Conservation (phyloP, 805 yeast genomes). For the Lipomyces anomalus region DNA sequence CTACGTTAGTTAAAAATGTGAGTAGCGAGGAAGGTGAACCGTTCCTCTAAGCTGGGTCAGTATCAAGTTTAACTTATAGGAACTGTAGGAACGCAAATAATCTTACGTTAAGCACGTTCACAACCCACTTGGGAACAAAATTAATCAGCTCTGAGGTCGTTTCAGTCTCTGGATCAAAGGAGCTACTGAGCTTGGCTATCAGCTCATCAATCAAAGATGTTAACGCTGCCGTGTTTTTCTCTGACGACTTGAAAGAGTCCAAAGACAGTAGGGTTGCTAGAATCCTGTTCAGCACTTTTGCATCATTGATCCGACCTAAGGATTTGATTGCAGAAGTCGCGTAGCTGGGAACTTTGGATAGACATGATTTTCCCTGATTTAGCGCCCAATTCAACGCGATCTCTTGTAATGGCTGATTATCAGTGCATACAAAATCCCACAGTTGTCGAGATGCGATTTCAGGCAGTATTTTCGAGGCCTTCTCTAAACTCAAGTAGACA, state of each 20-base stretch:
- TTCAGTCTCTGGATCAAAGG: background rate
- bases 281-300: background rate
- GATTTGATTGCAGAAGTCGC: conserved; percentile 1
- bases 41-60: conserved; percentile 4
- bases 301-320: conserved; percentile 1
- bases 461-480: conserved; percentile 5
- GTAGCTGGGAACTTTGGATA: background rate
- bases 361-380: conserved; percentile 1
- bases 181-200: conserved; percentile 7
- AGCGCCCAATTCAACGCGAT: conserved; percentile 8
- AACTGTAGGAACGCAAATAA: background rate
- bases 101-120: conserved; percentile 13
- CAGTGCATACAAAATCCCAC: conserved; percentile 9
- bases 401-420: conserved; percentile 7
- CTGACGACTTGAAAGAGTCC: conserved; percentile 4
- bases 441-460: conserved; percentile 10
- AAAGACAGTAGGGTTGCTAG: conserved; percentile 4
- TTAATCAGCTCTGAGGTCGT: conserved; percentile 5
- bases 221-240: conserved; percentile 5
- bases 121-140: conserved; percentile 12
- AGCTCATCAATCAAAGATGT: conserved; percentile 11
- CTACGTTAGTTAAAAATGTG: conserved; percentile 9
- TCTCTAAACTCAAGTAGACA: conserved; percentile 7
- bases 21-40: conserved; percentile 12
- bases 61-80: background rate